A percentile compares a stretch with the other conserved stretches of the same genome.
These are phyloP conservation scores for Lanmaoa pseudosensibilis DNA, from an alignment of 768 basidiomycete species.

Conservation along the genomic window DNA sequence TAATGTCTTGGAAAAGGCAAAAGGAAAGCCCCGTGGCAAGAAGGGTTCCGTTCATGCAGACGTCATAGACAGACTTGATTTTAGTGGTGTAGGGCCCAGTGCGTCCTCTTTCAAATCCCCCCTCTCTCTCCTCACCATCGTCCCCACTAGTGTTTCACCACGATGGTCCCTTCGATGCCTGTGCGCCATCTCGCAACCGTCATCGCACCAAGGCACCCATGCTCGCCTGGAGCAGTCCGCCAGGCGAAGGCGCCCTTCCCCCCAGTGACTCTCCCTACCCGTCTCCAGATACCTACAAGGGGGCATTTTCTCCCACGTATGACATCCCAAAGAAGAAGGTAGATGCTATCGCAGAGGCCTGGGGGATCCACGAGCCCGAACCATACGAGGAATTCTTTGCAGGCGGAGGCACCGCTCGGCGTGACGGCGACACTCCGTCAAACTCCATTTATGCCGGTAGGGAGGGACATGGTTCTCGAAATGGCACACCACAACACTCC, in stretches of 20 bases:
- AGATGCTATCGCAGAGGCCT: constrained; percentile 87
- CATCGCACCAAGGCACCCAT: constrained; percentile 79
- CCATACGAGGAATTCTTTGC: constrained; percentile 89
- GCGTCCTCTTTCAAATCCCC: constrained; percentile 34
- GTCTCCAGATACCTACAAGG: constrained; percentile 39
- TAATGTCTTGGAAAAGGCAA: constrained; percentile 45
- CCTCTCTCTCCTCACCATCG: constrained; percentile 1
- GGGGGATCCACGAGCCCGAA: constrained; percentile 92
- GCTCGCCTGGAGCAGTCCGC: constrained; percentile 63
- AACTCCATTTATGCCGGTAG: constrained; percentile 70
- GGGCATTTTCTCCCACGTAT: constrained; percentile 49
- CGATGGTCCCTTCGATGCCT: constrained; percentile 90
- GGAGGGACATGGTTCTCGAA: constrained; percentile 44
- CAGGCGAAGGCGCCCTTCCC: constrained; percentile 42
- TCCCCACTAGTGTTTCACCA: constrained; percentile 76
- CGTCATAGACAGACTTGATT: constrained; percentile 87
- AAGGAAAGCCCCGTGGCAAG: constrained; percentile 51
- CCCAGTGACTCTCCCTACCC: constrained; percentile 52
- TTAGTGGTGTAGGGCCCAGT: constrained; percentile 83
- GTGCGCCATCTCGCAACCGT: constrained; percentile 85
- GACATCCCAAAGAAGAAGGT: constrained; percentile 79
- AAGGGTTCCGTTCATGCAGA: constrained; percentile 84
- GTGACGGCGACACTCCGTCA: constrained; percentile 56
- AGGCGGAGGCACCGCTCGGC: constrained; percentile 58
- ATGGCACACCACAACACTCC: constrained; percentile 38